Evolutionary conservation across 2,329 filamentous ascomycete species (phyloP).

Genomic region (Aspergillus melleus): DNA sequence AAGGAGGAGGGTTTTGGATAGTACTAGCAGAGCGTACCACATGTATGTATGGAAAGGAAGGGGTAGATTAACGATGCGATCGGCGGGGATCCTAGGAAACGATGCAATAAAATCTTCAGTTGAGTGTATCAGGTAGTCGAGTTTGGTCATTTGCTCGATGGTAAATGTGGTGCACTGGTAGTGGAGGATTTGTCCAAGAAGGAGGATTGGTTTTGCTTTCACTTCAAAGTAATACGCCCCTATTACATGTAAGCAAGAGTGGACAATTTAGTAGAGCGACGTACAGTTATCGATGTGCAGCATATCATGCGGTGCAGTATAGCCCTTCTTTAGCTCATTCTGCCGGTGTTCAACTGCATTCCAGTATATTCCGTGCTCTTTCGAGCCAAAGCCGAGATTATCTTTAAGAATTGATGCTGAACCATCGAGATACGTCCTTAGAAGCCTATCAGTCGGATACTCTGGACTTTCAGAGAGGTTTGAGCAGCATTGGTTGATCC

Average conservation of each 20-base stretch:
- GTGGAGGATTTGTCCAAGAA: constrained; percentile 10
- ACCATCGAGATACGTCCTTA: constrained; percentile 5
- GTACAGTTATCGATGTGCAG: constrained; percentile 1
- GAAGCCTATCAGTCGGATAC: constrained; percentile 8
- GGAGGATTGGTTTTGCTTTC: neutral
- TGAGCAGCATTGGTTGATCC: constrained; percentile 10
- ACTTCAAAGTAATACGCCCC: constrained; percentile 8
- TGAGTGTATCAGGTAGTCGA: constrained; percentile 2
- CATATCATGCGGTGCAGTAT: neutral
- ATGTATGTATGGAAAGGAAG: constrained; percentile 5
- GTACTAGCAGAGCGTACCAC: constrained; percentile 12
- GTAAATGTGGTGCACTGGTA: neutral
- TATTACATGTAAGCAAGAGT: neutral
- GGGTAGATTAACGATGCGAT: constrained; percentile 4
- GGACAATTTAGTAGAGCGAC: neutral
- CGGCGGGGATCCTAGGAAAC: constrained; percentile 1
- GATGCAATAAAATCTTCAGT: constrained; percentile 2
- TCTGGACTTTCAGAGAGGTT: constrained; percentile 1
- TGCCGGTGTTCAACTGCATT: neutral
- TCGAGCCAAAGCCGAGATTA: neutral
- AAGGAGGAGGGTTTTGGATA: constrained; percentile 10
- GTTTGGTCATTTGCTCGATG: neutral
- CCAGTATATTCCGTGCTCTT: neutral
- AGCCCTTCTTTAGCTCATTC: neutral
- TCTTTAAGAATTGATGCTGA: neutral